phyloP scores from a whole-genome alignment of 192 early-diverging fungal genomes.

The Linnemannia schmuckeri region DNA sequence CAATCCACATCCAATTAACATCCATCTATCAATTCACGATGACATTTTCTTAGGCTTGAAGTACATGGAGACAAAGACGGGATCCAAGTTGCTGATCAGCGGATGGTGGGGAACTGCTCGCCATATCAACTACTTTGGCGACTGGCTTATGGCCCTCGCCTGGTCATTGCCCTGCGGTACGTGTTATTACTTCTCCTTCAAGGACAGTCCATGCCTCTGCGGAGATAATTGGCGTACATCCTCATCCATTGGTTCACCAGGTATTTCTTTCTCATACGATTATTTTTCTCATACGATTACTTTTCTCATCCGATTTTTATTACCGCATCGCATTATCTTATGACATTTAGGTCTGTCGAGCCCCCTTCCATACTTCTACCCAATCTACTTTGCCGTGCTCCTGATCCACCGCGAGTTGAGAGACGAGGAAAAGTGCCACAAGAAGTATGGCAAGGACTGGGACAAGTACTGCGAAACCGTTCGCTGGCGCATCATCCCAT shows the following conservation, averaged over 20 bases:
- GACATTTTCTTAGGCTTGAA: conserved; percentile 69
- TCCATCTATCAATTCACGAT: background rate
- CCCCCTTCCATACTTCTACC: conserved; percentile 94
- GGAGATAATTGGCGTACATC: background rate
- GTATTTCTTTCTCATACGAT: background rate
- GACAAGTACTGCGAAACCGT: conserved; percentile 84
- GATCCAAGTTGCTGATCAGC: conserved; percentile 82
- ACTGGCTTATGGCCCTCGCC: conserved; percentile 93
- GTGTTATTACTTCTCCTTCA: background rate
- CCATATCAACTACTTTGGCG: conserved; percentile 95
- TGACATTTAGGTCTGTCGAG: conserved; percentile 68
- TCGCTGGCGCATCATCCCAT: conserved; percentile 88
- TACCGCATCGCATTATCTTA: background rate
- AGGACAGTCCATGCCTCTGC: background rate
- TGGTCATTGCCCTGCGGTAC: conserved; percentile 89
- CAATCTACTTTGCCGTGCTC: conserved; percentile 91
- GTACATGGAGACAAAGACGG: conserved; percentile 88
- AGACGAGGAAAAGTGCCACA: conserved; percentile 91
- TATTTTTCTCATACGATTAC: background rate
- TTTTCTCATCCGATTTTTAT: background rate
- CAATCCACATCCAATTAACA: background rate
- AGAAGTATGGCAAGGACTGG: conserved; percentile 97
- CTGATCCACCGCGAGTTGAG: conserved; percentile 90
- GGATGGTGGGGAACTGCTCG: conserved; percentile 98
- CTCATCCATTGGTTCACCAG: background rate